A percentile compares a stretch with the other conserved stretches of the same genome.
These are phyloP conservation scores for Metschnikowia gelsemii DNA, from an alignment of 805 yeast genomes.

Conservation along the genomic window DNA sequence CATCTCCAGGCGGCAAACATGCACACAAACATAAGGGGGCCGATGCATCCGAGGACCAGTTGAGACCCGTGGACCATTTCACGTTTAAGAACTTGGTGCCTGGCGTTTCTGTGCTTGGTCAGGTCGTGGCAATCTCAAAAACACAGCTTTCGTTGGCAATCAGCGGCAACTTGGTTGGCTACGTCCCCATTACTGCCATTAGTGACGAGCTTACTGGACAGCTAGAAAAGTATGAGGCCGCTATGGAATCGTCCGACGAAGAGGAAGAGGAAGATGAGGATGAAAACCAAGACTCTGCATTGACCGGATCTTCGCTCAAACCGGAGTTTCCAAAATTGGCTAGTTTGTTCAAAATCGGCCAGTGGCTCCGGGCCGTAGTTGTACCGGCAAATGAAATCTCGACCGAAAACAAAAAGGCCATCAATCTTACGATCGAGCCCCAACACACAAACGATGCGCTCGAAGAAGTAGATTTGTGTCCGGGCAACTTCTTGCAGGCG, in stretches of 20 bases:
- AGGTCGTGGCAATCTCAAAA: slow-evolving; percentile 57
- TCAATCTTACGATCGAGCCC: slow-evolving; percentile 75
- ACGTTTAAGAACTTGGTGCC: slow-evolving; percentile 61
- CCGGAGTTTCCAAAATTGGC: slow-evolving; percentile 57
- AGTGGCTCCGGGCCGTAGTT: slow-evolving; percentile 86
- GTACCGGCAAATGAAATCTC: slow-evolving; percentile 51
- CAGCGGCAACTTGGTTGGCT: slow-evolving; percentile 81
- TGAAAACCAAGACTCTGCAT: slow-evolving; percentile 24
- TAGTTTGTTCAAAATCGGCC: slow-evolving; percentile 64
- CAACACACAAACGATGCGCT: slow-evolving; percentile 60
- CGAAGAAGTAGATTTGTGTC: slow-evolving; percentile 60
- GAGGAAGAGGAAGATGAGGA: slow-evolving; percentile 35
- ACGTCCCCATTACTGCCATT: slow-evolving; percentile 68
- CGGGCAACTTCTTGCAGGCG: slow-evolving; percentile 71
- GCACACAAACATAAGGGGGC: no score
- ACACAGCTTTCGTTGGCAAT: slow-evolving; percentile 67
- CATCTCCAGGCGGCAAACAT: slow-evolving; percentile 10
- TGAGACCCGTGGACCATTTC: slow-evolving; percentile 60
- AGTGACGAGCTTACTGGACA: slow-evolving; percentile 59
- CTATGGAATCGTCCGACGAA: slow-evolving; percentile 35
- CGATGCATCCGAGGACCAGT: slow-evolving; percentile 26
- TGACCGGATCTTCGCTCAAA: slow-evolving; percentile 21
- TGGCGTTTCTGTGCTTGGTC: slow-evolving; percentile 79
- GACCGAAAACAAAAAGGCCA: slow-evolving; percentile 56
- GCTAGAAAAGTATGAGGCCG: slow-evolving; percentile 55